Evolutionary conservation across 176 grass and related monocot genomes (phyloP).

Genomic region (Avena sativa): DNA sequence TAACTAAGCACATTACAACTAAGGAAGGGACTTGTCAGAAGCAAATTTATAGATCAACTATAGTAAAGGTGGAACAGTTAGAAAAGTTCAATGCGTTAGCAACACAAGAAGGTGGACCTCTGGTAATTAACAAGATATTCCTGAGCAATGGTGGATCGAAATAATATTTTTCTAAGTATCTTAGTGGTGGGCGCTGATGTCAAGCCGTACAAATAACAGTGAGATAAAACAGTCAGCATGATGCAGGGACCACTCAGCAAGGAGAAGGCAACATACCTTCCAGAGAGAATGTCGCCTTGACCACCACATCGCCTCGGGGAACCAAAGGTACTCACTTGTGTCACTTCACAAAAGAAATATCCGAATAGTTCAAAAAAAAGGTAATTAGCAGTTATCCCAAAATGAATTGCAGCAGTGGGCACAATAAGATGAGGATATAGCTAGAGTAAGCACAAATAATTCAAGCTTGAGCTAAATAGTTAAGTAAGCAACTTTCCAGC

Average conservation of each 20-base stretch:
- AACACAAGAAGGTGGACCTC: not conserved
- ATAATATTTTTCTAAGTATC: not conserved
- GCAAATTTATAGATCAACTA: not conserved
- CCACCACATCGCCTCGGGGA: conserved; percentile 95
- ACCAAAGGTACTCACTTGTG: conserved; percentile 82
- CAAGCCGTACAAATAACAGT: conserved; percentile 8
- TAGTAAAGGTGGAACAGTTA: not conserved
- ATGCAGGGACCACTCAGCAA: not conserved
- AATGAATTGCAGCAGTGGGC: not conserved
- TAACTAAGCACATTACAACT: not conserved
- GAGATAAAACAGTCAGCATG: not conserved
- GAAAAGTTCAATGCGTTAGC: not conserved
- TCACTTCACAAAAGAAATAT: conserved; percentile 55
- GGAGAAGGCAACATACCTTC: conserved; percentile 58
- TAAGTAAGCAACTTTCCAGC: not conserved
- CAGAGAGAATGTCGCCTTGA: conserved; percentile 96
- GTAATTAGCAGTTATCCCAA: not conserved
- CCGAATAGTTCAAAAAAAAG: conserved; percentile 18
- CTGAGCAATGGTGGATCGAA: not conserved
- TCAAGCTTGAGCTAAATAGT: not conserved
- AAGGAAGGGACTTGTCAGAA: not conserved
- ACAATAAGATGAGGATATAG: not conserved
- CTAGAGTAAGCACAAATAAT: not conserved
- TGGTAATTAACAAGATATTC: not conserved
- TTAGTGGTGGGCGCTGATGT: not conserved